These are phyloP conservation scores for Knufia petricola DNA, from an alignment of 2,329 filamentous ascomycete species.

Conservation along the genomic window DNA sequence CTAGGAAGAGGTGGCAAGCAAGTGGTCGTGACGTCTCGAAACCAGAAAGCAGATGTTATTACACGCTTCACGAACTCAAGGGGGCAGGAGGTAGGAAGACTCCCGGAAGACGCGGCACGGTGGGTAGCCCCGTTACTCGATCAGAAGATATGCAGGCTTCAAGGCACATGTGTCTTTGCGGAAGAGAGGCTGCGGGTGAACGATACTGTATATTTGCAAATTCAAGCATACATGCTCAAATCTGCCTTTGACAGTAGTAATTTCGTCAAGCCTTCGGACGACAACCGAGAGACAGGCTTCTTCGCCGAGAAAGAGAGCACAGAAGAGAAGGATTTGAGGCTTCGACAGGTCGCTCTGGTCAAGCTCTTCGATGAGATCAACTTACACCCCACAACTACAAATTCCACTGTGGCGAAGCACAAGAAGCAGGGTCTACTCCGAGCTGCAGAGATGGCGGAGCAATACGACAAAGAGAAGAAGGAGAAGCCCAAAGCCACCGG, in stretches of 20 bases:
- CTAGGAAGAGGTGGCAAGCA: constrained; percentile 37
- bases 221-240: constrained; percentile 65
- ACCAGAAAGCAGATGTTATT: constrained; percentile 69
- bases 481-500: constrained; percentile 32
- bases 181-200: constrained; percentile 78
- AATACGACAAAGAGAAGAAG: constrained; percentile 51
- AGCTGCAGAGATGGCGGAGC: constrained; percentile 80
- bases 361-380: constrained; percentile 85
- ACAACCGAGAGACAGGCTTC: constrained; percentile 61
- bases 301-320: constrained; percentile 78
- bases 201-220: constrained; percentile 86
- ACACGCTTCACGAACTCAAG: constrained; percentile 77
- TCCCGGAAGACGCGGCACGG: constrained; percentile 75
- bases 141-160: constrained; percentile 77
- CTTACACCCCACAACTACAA: constrained; percentile 64
- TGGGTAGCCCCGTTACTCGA: constrained; percentile 93
- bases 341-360: constrained; percentile 80
- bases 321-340: constrained; percentile 72
- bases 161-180: constrained; percentile 79
- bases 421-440: constrained; percentile 75
- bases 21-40: constrained; percentile 33
- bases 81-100: constrained; percentile 74
- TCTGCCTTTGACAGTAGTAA: constrained; percentile 60
- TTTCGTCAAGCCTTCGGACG: constrained; percentile 53
- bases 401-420: constrained; percentile 63